Evolutionary conservation across 2,329 filamentous ascomycete genomes (phyloP).

Genomic region (Sphaceloma murrayae): DNA sequence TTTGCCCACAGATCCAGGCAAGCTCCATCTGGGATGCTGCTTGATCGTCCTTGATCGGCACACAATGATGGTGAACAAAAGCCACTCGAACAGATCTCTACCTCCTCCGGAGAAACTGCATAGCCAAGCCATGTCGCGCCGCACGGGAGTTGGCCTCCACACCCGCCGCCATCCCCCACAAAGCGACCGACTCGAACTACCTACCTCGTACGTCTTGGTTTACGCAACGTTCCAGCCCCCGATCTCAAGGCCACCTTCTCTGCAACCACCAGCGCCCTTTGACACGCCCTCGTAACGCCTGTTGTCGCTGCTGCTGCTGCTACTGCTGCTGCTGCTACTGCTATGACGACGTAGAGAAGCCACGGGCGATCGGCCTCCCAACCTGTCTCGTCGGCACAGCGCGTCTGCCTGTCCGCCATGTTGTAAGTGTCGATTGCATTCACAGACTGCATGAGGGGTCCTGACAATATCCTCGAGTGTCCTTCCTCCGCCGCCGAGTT

Average conservation of each 20-base stretch:
- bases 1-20: background rate
- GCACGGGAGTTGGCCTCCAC: constrained; percentile 1
- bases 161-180: constrained; percentile 7
- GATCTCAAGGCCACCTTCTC: background rate
- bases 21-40: background rate
- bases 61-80: no score
- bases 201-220: no score
- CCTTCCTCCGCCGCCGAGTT: constrained; percentile 74
- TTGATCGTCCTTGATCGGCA: no score
- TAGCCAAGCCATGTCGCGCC: constrained; percentile 7
- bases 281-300: no score
- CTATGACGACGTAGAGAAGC: background rate
- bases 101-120: constrained; percentile 7
- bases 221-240: constrained; percentile 1
- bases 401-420: background rate
- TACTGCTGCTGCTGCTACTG: no score
- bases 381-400: background rate
- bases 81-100: constrained; percentile 1
- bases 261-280: no score
- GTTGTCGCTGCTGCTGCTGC: no score
- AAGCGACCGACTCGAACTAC: constrained; percentile 2
- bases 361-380: background rate
- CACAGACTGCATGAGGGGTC: background rate
- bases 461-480: constrained; percentile 52
- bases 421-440: constrained; percentile 3